These are phyloP conservation scores for Metschnikowia anglica DNA, from an alignment of 805 yeast genomes.

Conservation along the genomic window DNA sequence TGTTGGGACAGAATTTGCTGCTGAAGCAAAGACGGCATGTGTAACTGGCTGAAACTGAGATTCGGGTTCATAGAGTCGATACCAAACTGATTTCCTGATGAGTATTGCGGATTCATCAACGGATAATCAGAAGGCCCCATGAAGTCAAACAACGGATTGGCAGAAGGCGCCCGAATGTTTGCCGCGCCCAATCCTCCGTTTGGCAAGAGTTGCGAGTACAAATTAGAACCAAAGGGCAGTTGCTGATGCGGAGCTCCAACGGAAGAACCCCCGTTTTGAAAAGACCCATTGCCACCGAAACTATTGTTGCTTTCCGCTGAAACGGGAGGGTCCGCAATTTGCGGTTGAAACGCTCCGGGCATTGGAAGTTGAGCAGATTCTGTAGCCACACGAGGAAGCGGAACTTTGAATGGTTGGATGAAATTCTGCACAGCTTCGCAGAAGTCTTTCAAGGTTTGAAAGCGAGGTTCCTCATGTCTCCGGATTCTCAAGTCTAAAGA, in stretches of 20 bases:
- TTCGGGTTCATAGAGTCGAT: slow-evolving; percentile 23
- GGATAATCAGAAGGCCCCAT: slow-evolving; percentile 18
- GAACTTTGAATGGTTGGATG: slow-evolving; percentile 60
- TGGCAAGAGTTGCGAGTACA: slow-evolving; percentile 33
- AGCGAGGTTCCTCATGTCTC: slow-evolving; percentile 54
- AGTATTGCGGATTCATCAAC: slow-evolving; percentile 25
- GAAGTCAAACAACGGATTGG: slow-evolving; percentile 20
- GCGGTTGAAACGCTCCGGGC: slow-evolving; percentile 6
- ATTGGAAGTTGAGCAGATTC: slow-evolving; percentile 6
- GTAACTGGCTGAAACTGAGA: slow-evolving; percentile 18
- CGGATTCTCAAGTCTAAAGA: slow-evolving; percentile 53
- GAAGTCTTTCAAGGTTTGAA: slow-evolving; percentile 52
- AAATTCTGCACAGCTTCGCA: slow-evolving; percentile 48
- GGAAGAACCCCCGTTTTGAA: slow-evolving; percentile 5
- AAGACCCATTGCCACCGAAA: slow-evolving; percentile 3
- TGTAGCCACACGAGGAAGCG: slow-evolving; percentile 41
- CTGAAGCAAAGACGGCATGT: slow-evolving; percentile 38
- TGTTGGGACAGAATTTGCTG: slow-evolving; percentile 30
- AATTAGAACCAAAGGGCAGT: slow-evolving; percentile 14
- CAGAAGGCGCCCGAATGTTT: slow-evolving; percentile 24
- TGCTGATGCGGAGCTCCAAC: slow-evolving; percentile 14
- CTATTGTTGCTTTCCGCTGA: slow-evolving; percentile 4
- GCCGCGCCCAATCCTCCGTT: slow-evolving; percentile 30
- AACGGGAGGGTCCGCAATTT: slow-evolving; percentile 6
- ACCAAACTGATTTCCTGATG: slow-evolving; percentile 26